Conservation (phyloP, 2,329 filamentous ascomycete genomes). For the Aspergillus amoenus region DNA sequence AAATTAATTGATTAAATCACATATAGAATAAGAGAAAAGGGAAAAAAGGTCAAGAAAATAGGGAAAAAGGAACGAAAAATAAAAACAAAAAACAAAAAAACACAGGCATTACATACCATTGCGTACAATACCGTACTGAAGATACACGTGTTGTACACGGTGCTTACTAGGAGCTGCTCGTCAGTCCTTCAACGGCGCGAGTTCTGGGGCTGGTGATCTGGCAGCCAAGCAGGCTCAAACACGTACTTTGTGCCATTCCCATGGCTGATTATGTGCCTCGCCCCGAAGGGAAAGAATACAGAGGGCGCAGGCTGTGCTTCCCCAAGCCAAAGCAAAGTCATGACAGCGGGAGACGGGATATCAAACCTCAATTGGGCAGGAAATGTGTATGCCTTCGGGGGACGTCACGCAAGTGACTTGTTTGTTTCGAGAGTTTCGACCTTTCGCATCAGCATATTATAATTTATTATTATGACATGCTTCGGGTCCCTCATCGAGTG, state of each 20-base stretch:
- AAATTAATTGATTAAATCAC: conserved; percentile 7
- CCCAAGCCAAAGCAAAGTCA: not conserved
- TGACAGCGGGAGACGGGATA: not conserved
- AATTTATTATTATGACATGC: conserved; percentile 2
- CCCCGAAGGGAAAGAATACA: not conserved
- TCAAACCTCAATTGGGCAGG: conserved; percentile 6
- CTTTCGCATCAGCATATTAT: conserved; percentile 2
- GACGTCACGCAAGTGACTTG: conserved; percentile 5
- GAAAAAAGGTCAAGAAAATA: conserved; percentile 8
- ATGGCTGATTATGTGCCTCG: not conserved
- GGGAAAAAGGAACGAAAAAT: conserved; percentile 1
- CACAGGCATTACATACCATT: not conserved
- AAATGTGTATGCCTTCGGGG: not conserved
- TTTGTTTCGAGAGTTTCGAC: conserved; percentile 2
- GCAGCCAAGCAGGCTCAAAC: conserved; percentile 6
- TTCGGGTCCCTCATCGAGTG: conserved; percentile 4
- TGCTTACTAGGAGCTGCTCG: not conserved
- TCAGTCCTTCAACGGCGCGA: not conserved
- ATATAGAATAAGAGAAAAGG: conserved; percentile 14
- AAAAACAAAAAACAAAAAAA: conserved; percentile 17
- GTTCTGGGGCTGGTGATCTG: not conserved
- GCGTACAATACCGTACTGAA: conserved; percentile 8
- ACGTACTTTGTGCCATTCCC: conserved; percentile 6
- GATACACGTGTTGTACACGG: not conserved
- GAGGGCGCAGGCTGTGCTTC: not conserved